A percentile compares a stretch with the other conserved stretches of the same genome.
These are phyloP conservation scores for Claviceps arundinis DNA, from an alignment of 2,329 filamentous ascomycete genomes.

Conservation along the genomic window DNA sequence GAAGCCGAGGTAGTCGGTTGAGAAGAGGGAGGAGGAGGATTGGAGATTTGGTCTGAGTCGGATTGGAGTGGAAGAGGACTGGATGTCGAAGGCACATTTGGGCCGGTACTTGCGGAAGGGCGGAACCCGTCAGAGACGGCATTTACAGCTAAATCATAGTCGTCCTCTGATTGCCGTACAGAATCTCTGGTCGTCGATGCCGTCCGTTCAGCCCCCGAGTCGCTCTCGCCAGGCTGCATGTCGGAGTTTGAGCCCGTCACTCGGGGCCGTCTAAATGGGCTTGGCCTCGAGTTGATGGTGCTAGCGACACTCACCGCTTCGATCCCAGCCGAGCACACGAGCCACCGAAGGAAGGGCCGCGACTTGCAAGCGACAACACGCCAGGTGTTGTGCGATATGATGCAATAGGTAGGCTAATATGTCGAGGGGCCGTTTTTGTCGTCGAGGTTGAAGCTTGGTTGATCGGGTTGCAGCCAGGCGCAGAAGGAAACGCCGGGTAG, in stretches of 20 bases:
- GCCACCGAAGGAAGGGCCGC: not conserved
- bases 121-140: slow-evolving; percentile 41
- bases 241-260: slow-evolving; percentile 18
- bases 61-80: slow-evolving; percentile 11
- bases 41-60: not conserved
- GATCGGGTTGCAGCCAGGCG: not conserved
- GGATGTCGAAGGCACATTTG: slow-evolving; percentile 2
- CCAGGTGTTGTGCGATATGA: not conserved
- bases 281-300: not conserved
- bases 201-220: slow-evolving; percentile 27
- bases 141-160: slow-evolving; percentile 34
- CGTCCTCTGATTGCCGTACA: slow-evolving; percentile 23
- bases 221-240: slow-evolving; percentile 26
- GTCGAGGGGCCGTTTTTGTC: not conserved
- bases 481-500: not conserved
- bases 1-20: slow-evolving; percentile 9
- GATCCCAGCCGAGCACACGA: not conserved
- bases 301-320: slow-evolving; percentile 1
- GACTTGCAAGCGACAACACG: not conserved
- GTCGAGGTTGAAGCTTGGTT: not conserved
- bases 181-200: slow-evolving; percentile 30
- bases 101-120: slow-evolving; percentile 13
- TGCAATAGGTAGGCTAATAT: not conserved
- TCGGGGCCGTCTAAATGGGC: not conserved
- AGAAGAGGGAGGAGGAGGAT: slow-evolving; percentile 9